A percentile compares a stretch with the other conserved stretches of the same genome.
Evolutionary conservation across 192 early-diverging fungal species (phyloP).

Genomic region (Thamnidium elegans): DNA sequence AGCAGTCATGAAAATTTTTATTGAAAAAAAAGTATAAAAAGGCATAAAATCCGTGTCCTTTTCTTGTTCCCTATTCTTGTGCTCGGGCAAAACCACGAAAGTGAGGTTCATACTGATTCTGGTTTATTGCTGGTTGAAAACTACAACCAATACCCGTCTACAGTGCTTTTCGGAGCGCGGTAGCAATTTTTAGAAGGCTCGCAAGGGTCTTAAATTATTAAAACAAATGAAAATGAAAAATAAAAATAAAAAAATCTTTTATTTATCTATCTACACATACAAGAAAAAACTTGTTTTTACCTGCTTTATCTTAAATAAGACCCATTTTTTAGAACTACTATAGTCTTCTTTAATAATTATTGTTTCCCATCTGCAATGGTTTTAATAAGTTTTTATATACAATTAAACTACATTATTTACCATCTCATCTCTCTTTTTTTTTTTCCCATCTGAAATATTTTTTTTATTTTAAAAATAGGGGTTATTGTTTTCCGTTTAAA

Average conservation of each 20-base stretch:
- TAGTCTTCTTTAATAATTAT: no score
- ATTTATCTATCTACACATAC: background rate
- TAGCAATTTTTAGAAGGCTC: slow-evolving; percentile 32
- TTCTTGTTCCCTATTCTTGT: slow-evolving; percentile 33
- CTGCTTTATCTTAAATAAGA: no score
- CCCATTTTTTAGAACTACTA: no score
- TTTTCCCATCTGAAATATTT: no score
- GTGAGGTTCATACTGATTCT: slow-evolving; percentile 40
- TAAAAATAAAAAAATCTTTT: background rate
- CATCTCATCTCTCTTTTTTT: no score
- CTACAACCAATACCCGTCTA: slow-evolving; percentile 38
- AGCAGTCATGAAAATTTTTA: background rate
- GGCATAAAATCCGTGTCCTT: background rate
- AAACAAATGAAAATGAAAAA: slow-evolving; percentile 11
- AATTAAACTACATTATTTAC: no score
- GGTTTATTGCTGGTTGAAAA: slow-evolving; percentile 46
- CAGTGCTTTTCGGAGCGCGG: slow-evolving; percentile 18
- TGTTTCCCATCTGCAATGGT: no score
- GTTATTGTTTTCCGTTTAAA: background rate
- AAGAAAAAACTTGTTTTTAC: background rate
- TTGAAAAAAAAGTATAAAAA: slow-evolving; percentile 24
- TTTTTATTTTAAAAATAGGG: no score
- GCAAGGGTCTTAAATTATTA: slow-evolving; percentile 21
- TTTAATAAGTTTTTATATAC: no score
- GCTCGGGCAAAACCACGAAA: slow-evolving; percentile 40